Evolutionary conservation across 768 basidiomycete species (phyloP), one percentile per base, ranked within the genome.

Genomic region (Pisolithus orientalis): DNA sequence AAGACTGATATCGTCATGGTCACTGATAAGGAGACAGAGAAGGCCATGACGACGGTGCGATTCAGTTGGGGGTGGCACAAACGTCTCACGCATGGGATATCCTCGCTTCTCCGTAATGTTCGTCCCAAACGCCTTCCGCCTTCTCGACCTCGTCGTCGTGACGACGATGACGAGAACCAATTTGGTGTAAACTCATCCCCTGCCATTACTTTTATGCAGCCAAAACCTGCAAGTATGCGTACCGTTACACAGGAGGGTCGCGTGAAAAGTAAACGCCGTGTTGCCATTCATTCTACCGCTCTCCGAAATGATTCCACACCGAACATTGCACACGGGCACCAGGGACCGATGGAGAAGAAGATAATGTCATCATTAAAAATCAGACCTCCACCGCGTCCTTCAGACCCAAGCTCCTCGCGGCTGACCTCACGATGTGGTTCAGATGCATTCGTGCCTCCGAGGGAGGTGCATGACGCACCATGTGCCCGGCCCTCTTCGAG

Each of bases 21-120:
- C 24, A 84, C 89, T 0, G 78, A 80, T n/a, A 79, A 80, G 43
- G 94, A 96, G 56, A 82, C 90, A 3, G 77, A 78, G 16, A 82
- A 80, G 29, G 94, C 87, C 21, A 81, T 90, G 77, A 81, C 83
- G 8, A 63, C 70, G 0, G 78, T 85, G 5, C 79, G 72, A 54
- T 88, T 86, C 63, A 76, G 75, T 48, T 85, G 80, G 80, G 72
- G 77, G 24, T 77, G 78, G 77, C 66, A 67, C 16, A 74, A 77
- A 42, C 73, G 71, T 21, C 59, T 75, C 43, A 66, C 68, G 9
- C 59, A 66, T 49, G 58, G 79, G 48, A 70, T 85, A 29, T 77
- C 79, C 3, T 75, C 77, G 10, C 59, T 86, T 39, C 71, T 81
- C 47, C 76, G 75, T 25, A 72, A 68, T 40, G 70, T 74, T 45